Evolutionary conservation across 768 basidiomycete species (phyloP).

Genomic region (Porpolomopsis calyptriformis): DNA sequence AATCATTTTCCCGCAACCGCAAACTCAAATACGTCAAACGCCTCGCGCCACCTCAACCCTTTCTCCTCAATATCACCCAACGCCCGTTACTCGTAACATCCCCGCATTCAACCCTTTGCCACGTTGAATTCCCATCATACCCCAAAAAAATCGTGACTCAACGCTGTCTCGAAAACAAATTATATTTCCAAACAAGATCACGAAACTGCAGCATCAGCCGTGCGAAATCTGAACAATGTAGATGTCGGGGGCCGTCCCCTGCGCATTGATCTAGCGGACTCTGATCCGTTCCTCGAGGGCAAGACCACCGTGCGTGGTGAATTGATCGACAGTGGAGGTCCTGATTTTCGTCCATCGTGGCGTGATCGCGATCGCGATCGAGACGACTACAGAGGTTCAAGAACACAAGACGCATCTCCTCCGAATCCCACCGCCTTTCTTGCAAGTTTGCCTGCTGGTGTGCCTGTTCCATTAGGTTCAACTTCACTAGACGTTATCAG

Average conservation of each 20-base stretch:
- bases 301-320: slow-evolving; percentile 83
- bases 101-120: too few species aligned
- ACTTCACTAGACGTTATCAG: slow-evolving; percentile 76
- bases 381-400: slow-evolving; percentile 4
- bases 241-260: slow-evolving; percentile 89
- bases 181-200: slow-evolving; percentile 49
- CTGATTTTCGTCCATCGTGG: slow-evolving; percentile 47
- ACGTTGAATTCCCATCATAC: too few species aligned
- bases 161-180: slow-evolving; percentile 10
- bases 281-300: slow-evolving; percentile 84
- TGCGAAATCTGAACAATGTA: slow-evolving; percentile 88
- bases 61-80: too few species aligned
- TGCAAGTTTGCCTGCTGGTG: slow-evolving; percentile 61
- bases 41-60: background rate
- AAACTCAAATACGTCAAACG: slow-evolving; percentile 2
- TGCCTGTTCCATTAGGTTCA: slow-evolving; percentile 58
- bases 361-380: slow-evolving; percentile 38
- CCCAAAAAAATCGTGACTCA: too few species aligned
- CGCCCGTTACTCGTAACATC: too few species aligned
- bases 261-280: slow-evolving; percentile 89
- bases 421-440: slow-evolving; percentile 46
- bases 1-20: slow-evolving; percentile 6
- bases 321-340: slow-evolving; percentile 56
- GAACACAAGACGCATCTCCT: background rate
- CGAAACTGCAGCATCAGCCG: slow-evolving; percentile 90